Evolutionary conservation across 106 monocot species (phyloP).

Genomic region (Dioscorea dumetorum): DNA sequence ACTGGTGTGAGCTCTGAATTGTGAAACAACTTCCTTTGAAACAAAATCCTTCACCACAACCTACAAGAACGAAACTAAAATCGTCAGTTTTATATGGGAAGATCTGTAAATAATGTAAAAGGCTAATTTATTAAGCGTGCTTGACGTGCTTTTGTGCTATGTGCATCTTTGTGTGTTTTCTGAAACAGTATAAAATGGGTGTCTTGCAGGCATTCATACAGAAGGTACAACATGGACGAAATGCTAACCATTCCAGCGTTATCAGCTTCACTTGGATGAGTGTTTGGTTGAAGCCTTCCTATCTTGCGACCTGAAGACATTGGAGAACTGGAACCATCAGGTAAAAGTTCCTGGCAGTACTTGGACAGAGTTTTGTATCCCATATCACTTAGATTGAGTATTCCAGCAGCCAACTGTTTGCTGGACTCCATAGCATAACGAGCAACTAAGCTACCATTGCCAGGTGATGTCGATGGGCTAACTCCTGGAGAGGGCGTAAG

Average conservation of each 20-base stretch:
- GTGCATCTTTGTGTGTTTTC: no score
- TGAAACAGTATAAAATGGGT: no score
- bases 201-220: neutral
- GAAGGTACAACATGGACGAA: no score
- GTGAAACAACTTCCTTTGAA: slow-evolving; percentile 75
- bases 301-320: slow-evolving; percentile 54
- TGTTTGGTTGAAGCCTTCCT: slow-evolving; percentile 35
- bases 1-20: slow-evolving; percentile 91
- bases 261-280: slow-evolving; percentile 68
- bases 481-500: slow-evolving; percentile 84
- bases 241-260: slow-evolving; percentile 88
- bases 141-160: no score
- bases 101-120: no score
- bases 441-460: slow-evolving; percentile 86
- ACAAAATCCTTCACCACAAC: slow-evolving; percentile 87
- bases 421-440: slow-evolving; percentile 98
- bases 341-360: slow-evolving; percentile 76
- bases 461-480: slow-evolving; percentile 88
- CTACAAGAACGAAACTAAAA: slow-evolving; percentile 26
- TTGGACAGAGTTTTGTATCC: slow-evolving; percentile 86
- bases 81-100: no score
- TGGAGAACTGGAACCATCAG: slow-evolving; percentile 81
- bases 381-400: slow-evolving; percentile 89
- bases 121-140: no score
- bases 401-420: slow-evolving; percentile 89